These are phyloP conservation scores for Psilocybe mexicana DNA, from an alignment of 1,284 basidiomycete species.

Conservation along the genomic window DNA sequence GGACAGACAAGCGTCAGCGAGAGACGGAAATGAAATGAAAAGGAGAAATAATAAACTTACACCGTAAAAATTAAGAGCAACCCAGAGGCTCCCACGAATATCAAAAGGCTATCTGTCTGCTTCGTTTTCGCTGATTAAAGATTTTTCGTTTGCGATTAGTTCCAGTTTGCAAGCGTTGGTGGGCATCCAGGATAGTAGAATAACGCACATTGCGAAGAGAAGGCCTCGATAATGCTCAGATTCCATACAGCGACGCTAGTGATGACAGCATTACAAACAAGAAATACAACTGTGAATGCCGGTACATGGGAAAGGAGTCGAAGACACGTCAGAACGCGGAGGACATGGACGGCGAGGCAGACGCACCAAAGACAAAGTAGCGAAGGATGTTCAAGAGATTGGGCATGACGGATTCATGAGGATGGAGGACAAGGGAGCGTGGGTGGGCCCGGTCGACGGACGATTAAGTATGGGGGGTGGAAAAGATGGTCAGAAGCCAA, in stretches of 20 bases:
- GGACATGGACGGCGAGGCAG: background rate
- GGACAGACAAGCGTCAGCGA: conserved; percentile 2
- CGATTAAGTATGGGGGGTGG: conserved; percentile 10
- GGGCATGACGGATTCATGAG: conserved; percentile 34
- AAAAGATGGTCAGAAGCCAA: conserved; percentile 19
- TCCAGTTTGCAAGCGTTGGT: background rate
- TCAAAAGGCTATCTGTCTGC: conserved; percentile 60
- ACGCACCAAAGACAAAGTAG: conserved; percentile 53
- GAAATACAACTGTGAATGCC: conserved; percentile 50
- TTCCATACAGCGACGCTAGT: conserved; percentile 74
- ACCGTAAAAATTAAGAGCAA: conserved; percentile 59
- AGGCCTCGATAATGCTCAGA: conserved; percentile 45
- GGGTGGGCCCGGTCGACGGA: conserved; percentile 32
- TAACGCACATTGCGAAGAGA: conserved; percentile 37
- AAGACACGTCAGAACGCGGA: background rate
- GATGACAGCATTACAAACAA: conserved; percentile 64
- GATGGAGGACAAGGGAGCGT: conserved; percentile 27
- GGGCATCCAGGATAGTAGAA: conserved; percentile 1
- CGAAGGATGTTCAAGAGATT: conserved; percentile 40
- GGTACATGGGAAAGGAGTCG: conserved; percentile 4
- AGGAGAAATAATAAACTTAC: conserved; percentile 39
- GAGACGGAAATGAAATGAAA: background rate
- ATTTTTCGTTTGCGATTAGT: too few species aligned
- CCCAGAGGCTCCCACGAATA: conserved; percentile 60
- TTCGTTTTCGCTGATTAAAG: conserved; percentile 29